phyloP scores from a whole-genome alignment of 2,329 filamentous ascomycete genomes.

The Bipolaris gigantea region DNA sequence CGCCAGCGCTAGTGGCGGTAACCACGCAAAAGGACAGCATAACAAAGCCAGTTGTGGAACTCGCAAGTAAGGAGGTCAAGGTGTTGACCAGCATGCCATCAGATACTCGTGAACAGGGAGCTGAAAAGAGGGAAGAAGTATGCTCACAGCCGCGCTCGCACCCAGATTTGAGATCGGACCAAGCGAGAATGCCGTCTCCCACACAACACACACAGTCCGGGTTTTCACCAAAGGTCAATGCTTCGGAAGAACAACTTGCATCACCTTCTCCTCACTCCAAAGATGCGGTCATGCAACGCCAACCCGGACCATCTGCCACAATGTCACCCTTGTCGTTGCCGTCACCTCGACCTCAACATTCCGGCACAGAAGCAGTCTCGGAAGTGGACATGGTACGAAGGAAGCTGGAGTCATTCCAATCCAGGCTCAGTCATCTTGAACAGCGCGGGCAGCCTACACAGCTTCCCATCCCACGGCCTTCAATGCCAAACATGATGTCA shows the following conservation, averaged over 20 bases:
- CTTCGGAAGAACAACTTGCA: background rate
- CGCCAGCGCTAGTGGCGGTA: background rate
- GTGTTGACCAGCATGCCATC: background rate
- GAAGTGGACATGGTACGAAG: slow-evolving; percentile 1
- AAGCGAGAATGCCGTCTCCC: background rate
- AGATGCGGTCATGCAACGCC: background rate
- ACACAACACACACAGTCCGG: background rate
- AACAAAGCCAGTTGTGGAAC: background rate
- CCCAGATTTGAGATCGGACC: background rate
- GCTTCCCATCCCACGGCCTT: background rate
- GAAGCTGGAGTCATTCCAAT: background rate
- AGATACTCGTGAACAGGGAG: background rate
- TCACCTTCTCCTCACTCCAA: background rate
- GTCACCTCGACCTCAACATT: background rate
- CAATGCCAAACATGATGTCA: background rate
- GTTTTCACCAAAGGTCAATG: background rate
- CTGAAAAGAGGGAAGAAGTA: background rate
- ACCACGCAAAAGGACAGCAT: background rate
- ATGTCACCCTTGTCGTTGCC: background rate
- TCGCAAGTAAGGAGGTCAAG: background rate
- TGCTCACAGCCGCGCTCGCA: background rate
- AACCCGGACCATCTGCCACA: background rate
- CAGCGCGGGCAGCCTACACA: background rate
- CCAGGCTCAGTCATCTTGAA: background rate
- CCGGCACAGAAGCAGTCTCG: background rate